Evolutionary conservation across 2,329 filamentous ascomycete genomes (phyloP).

Genomic region (Hypoxylon sp.): DNA sequence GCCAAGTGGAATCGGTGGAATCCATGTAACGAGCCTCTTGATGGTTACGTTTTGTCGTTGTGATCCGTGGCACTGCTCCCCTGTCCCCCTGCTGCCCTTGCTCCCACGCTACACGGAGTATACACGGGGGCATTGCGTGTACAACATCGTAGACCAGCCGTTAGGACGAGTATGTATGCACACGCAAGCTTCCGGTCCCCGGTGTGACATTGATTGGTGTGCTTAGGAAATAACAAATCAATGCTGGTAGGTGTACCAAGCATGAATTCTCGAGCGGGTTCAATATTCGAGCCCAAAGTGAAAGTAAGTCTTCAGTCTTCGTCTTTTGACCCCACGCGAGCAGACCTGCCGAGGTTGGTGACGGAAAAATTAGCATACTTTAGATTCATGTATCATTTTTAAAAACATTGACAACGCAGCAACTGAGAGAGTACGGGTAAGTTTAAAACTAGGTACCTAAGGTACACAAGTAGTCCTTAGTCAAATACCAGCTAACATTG

Average conservation of each 20-base stretch:
- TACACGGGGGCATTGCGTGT: slow-evolving; percentile 25
- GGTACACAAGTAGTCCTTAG: too few species aligned
- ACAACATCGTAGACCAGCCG: slow-evolving; percentile 27
- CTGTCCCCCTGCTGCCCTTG: too few species aligned
- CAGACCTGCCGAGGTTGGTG: neutral
- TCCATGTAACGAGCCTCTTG: slow-evolving; percentile 19
- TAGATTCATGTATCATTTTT: too few species aligned
- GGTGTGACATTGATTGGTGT: neutral
- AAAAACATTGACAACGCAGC: too few species aligned
- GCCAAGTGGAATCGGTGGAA: slow-evolving; percentile 32
- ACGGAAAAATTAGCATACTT: too few species aligned
- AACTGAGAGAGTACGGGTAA: too few species aligned
- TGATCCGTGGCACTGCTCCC: slow-evolving; percentile 10
- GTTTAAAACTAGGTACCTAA: too few species aligned
- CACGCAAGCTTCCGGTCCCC: slow-evolving; percentile 17
- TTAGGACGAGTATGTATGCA: slow-evolving; percentile 35
- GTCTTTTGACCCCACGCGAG: neutral
- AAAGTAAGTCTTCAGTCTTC: neutral
- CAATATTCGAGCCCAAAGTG: neutral
- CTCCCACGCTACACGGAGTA: neutral
- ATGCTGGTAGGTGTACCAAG: neutral
- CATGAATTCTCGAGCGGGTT: neutral
- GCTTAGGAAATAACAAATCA: neutral
- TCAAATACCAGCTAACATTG: too few species aligned
- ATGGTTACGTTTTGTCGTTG: slow-evolving; percentile 13